These are phyloP conservation scores for Populus alba DNA, from an alignment of 345 rosid genomes.

Conservation along the genomic window DNA sequence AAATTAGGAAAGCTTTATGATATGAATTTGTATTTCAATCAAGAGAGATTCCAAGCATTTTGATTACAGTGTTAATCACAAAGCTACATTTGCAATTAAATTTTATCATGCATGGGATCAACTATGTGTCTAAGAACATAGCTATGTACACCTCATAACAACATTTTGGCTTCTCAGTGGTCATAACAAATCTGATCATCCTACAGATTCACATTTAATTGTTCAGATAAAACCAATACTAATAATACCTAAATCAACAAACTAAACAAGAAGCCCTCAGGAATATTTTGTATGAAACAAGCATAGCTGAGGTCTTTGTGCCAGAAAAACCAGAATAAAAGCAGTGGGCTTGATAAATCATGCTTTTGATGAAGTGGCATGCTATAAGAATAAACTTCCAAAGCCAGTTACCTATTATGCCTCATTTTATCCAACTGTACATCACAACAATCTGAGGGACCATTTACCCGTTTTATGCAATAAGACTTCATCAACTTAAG, in stretches of 20 bases:
- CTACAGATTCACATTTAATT: neutral
- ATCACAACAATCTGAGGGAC: neutral
- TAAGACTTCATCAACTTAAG: neutral
- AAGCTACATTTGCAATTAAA: neutral
- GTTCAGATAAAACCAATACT: neutral
- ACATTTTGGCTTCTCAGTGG: neutral
- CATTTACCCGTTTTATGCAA: neutral
- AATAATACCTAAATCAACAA: neutral
- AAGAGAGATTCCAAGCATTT: neutral
- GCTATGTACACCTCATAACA: neutral
- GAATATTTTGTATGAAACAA: neutral
- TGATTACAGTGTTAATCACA: neutral
- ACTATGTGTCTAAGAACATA: neutral
- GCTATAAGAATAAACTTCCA: neutral
- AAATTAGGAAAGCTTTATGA: neutral
- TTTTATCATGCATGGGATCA: neutral
- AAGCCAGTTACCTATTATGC: neutral
- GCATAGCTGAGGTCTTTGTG: no score
- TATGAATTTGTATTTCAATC: neutral
- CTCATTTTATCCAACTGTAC: neutral
- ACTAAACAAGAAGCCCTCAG: neutral
- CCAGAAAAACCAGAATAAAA: neutral
- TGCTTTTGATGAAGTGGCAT: neutral
- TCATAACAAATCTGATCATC: neutral
- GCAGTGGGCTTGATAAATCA: neutral